Conservation (phyloP, 768 basidiomycete genomes). For the Daedaleopsis nitida region DNA sequence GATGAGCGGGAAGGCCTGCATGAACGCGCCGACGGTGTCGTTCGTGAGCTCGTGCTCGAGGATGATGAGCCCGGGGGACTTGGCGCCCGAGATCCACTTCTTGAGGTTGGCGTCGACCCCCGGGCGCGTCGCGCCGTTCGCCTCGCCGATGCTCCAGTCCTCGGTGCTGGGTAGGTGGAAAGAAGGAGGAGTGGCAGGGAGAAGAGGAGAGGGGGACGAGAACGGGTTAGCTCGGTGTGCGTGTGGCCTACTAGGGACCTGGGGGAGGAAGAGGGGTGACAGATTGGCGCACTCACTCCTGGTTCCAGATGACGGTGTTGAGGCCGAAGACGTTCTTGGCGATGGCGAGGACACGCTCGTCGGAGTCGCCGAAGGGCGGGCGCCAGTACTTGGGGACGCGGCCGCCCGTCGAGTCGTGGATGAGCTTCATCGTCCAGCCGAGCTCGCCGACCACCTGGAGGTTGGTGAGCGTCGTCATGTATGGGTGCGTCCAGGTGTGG, state of each 20-base stretch:
- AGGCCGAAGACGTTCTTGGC: conserved; percentile 87
- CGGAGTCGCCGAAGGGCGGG: conserved; percentile 86
- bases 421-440: conserved; percentile 59
- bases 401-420: conserved; percentile 63
- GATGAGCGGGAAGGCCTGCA: conserved; percentile 63
- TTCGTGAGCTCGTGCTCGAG: conserved; percentile 82
- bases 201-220: background rate
- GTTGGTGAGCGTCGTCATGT: conserved; percentile 53
- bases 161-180: conserved; percentile 51
- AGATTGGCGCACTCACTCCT: conserved; percentile 81
- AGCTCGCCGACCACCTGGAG: conserved; percentile 46
- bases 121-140: conserved; percentile 45
- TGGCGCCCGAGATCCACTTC: conserved; percentile 65
- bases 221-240: no score
- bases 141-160: conserved; percentile 69
- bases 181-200: background rate
- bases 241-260: no score
- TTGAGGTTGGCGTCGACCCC: conserved; percentile 52
- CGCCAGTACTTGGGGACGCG: conserved; percentile 78
- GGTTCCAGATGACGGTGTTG: conserved; percentile 85
- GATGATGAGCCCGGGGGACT: conserved; percentile 76
- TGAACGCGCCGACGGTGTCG: conserved; percentile 65
- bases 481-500: conserved; percentile 49
- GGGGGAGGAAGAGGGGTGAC: no score
- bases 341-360: conserved; percentile 82